A percentile compares a stretch with the other conserved stretches of the same genome.
Evolutionary conservation across 2,329 filamentous ascomycete species (phyloP).

Genomic region (Hysterium pulicare): DNA sequence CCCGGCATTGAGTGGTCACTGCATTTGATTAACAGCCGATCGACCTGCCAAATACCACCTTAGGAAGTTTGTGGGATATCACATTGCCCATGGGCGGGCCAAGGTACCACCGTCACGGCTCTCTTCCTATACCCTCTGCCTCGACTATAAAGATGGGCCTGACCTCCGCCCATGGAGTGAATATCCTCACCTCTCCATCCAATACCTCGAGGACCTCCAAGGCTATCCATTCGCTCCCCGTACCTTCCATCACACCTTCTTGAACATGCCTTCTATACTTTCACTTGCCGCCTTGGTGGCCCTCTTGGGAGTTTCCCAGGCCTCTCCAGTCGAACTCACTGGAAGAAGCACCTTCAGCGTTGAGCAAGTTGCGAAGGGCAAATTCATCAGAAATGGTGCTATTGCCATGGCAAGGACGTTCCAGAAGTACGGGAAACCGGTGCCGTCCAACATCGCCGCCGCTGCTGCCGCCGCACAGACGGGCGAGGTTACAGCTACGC

Average conservation of each 20-base stretch:
- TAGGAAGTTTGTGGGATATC: not conserved
- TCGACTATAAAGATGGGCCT: constrained; percentile 2
- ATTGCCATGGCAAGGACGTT: constrained; percentile 38
- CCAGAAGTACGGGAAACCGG: constrained; percentile 34
- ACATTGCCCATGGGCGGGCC: not conserved
- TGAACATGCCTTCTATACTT: constrained; percentile 32
- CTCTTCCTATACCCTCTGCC: not conserved
- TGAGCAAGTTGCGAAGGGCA: constrained; percentile 26
- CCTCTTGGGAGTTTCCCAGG: constrained; percentile 21
- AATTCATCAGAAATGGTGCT: constrained; percentile 38
- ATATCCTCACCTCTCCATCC: constrained; percentile 8
- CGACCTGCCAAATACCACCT: constrained; percentile 10
- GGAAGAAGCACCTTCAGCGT: constrained; percentile 29
- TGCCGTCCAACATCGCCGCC: constrained; percentile 24
- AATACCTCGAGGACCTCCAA: constrained; percentile 3
- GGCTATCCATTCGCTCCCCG: constrained; percentile 8
- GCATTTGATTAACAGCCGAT: constrained; percentile 25
- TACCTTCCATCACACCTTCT: constrained; percentile 6
- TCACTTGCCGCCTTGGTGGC: constrained; percentile 31
- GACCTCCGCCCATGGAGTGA: not conserved
- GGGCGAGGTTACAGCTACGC: constrained; percentile 40
- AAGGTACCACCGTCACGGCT: not conserved
- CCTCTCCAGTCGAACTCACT: constrained; percentile 27
- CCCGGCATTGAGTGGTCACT: constrained; percentile 18
- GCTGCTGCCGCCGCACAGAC: constrained; percentile 34